phyloP scores from a whole-genome alignment of 805 yeast species.

The Starmerella kuoi region DNA sequence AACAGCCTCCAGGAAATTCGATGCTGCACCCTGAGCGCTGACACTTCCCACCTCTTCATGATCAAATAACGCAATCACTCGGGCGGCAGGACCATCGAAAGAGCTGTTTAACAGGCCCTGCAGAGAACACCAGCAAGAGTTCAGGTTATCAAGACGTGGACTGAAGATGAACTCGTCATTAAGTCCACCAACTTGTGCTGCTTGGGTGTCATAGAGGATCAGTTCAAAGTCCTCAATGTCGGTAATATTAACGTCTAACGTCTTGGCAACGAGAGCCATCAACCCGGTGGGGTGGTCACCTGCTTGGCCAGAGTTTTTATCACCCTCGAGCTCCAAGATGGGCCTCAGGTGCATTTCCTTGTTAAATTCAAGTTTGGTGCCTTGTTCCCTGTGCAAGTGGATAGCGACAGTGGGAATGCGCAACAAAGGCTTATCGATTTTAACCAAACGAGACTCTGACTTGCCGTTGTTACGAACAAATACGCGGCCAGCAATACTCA shows the following conservation, averaged over 20 bases:
- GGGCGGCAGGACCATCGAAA: conserved; percentile 32
- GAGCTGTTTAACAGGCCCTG: conserved; percentile 52
- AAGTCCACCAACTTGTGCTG: conserved; percentile 73
- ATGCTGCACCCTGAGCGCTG: conserved; percentile 94
- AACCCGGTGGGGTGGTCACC: conserved; percentile 67
- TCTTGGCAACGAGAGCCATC: conserved; percentile 54
- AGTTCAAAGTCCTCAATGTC: conserved; percentile 85
- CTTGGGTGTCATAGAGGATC: conserved; percentile 72
- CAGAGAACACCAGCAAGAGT: conserved; percentile 72
- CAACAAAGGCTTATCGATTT: conserved; percentile 69
- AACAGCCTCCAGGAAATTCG: conserved; percentile 74
- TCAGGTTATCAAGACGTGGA: conserved; percentile 82
- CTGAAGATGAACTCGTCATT: conserved; percentile 83
- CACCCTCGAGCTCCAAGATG: conserved; percentile 54
- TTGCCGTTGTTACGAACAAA: conserved; percentile 43
- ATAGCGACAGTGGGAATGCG: conserved; percentile 93
- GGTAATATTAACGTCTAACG: conserved; percentile 39
- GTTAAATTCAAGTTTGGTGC: conserved; percentile 68
- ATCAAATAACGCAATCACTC: conserved; percentile 73
- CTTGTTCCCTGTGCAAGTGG: conserved; percentile 67
- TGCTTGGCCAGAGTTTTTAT: conserved; percentile 32
- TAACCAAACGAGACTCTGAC: conserved; percentile 51
- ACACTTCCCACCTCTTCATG: conserved; percentile 93
- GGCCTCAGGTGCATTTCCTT: conserved; percentile 80
- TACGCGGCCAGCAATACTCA: conserved; percentile 85